Base-by-base conservation (phyloP, 495 filamentous ascomycete genomes). In the Annulohypoxylon moriforme region DNA sequence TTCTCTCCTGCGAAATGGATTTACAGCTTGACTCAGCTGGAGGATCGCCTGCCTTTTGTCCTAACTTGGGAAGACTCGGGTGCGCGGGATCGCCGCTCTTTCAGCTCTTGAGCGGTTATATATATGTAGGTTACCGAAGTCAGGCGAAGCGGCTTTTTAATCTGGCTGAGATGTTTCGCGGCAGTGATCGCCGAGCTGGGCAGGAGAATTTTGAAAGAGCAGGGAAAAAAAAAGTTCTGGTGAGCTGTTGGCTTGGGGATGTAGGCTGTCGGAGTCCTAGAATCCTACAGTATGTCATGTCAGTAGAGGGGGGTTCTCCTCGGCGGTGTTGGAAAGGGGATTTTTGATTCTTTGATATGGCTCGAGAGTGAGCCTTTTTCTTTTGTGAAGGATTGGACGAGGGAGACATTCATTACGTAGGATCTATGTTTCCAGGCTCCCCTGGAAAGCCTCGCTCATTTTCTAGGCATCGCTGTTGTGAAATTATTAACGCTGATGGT, bases 81-180 rank as follows among this genome's bases (percentile, higher is more conserved):
- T 56, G 38, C 18, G 40, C 57, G 65, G 58, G 58, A 62, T 68
- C 65, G 16, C 22, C 47, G 40, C 40, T 44, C 13, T 18, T 18
- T 68, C 65, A 68, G 65, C 65, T 58, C 42, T 68, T 20, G 1
- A 36, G 36, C 16, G 24, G 22, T 14, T 40, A 40, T 40, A 40
- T 40, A n/a, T 33, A 1, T 13, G 14, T 31, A 3, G n/a, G n/a
- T 11, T 18, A 55, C 11, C 29, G 20, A 14, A 25, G 47, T 55
- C 46, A 56, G n/a, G 25, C 11, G 14, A 33, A 5, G 22, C 22
- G 46, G 56, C 49, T 9, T 36, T 49, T 46, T 25, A 16, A 27
- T 52, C 27, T 42, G n/a, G n/a, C 22, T 31, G 64, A 59, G 16
- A 18, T 7, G 18, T 7, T 11, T 34, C 29, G 36, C 34, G 11